Percentiles rank a stretch among this genome's conserved stretches.
Evolutionary conservation across 2,329 filamentous ascomycete species (phyloP).

Genomic region (Fusarium sp.): DNA sequence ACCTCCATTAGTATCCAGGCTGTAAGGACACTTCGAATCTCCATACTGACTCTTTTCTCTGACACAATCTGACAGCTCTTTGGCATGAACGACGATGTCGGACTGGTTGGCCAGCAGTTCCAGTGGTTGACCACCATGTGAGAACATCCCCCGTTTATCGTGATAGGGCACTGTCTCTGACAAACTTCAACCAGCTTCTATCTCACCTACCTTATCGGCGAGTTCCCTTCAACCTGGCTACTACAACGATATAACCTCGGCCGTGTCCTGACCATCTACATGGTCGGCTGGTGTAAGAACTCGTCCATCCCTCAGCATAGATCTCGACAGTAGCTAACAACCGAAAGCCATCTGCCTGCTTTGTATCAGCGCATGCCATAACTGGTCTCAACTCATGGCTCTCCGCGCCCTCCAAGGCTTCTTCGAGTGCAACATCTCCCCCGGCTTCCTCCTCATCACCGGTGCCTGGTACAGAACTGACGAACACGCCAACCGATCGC

Average conservation of each 20-base stretch:
- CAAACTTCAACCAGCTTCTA: neutral
- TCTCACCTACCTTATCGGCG: neutral
- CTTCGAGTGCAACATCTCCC: neutral
- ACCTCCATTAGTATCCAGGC: neutral
- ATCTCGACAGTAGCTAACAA: neutral
- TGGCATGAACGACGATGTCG: neutral
- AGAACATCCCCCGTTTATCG: neutral
- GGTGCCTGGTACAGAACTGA: neutral
- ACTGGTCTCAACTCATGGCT: neutral
- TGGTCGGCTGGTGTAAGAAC: neutral
- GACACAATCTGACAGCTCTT: neutral
- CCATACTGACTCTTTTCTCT: neutral
- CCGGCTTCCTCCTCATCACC: neutral
- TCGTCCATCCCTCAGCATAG: neutral
- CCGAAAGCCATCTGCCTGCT: neutral
- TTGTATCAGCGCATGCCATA: neutral
- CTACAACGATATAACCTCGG: neutral
- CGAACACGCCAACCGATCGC: neutral
- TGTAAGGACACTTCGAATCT: neutral
- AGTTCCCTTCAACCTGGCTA: neutral
- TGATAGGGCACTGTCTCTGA: neutral
- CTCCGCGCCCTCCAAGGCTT: neutral
- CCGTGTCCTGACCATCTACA: neutral
- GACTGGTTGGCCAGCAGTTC: neutral
- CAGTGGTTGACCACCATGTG: neutral